Base-by-base conservation (phyloP, 106 monocot species). In the Allium fistulosum region DNA sequence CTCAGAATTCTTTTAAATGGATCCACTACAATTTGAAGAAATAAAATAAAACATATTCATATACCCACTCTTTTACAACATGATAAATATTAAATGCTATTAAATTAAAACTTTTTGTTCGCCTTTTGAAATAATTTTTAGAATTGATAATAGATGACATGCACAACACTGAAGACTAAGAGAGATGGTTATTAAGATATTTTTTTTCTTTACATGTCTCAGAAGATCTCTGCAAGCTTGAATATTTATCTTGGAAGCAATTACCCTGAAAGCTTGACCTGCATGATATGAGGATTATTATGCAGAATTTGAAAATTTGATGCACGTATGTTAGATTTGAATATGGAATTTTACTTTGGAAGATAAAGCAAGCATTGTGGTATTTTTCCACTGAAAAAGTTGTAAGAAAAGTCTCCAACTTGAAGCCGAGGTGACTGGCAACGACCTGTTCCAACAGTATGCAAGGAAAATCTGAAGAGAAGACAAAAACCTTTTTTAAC, bases 231-330 rank as follows among this genome's bases (percentile, higher is more conserved):
- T 87, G 87, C 62, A 73, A 76, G 65, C 50, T 17, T 51, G 88
- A 69, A 58, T 73, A 71, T 62, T 78, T 72, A 76, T 84, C 88
- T 51, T 71, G 81, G 48, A 88, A 81, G 73, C 88, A 88, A 57
- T 88, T 88, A 51, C 88, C 88, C 68, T 88, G 84, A 75, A 88
- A 88, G 73, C 84, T 84, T 59, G 81, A 73, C 65, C 88, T 88
- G 78, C 26, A 74, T 15, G 53, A 12, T 12, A 6, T 55, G 7
- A 37, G 37, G 5, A 4, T 37, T 37, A 37, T 37, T 37, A 37
- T 37, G 37, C 37, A 37, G 37, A 37, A 37, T 37, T 37, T 37
- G 37, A 37, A 37, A 37, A 1, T 37, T 37, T 5, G 37, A 37
- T 5, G 37, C 37, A 37, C 37, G 5, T 37, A 37, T 37, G 37